phyloP scores from a whole-genome alignment of 1,284 basidiomycete genomes.

The Erythrobasidium hasegawianum region DNA sequence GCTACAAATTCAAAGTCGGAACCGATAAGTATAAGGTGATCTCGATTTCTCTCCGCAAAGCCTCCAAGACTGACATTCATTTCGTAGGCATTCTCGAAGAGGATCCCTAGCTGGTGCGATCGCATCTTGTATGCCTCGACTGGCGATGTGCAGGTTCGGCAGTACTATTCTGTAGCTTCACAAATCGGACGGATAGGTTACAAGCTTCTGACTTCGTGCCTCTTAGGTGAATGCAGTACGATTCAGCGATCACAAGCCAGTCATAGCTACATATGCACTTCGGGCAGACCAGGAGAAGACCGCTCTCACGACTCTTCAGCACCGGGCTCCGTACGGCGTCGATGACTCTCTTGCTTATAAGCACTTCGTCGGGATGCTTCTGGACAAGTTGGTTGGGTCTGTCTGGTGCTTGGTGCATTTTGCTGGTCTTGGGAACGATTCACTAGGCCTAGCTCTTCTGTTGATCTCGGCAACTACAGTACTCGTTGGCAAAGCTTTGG shows the following conservation, averaged over 20 bases:
- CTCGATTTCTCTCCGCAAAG: too few relatives aligned
- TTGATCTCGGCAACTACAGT: not conserved
- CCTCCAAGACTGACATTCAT: not conserved
- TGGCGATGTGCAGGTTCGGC: not conserved
- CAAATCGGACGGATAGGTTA: slow-evolving; percentile 5
- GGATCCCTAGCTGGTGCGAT: slow-evolving; percentile 91
- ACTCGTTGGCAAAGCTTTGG: not conserved
- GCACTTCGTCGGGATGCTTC: slow-evolving; percentile 59
- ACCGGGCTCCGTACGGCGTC: slow-evolving; percentile 40
- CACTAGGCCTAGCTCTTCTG: slow-evolving; percentile 7
- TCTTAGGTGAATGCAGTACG: too few relatives aligned
- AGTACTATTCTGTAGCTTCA: not conserved
- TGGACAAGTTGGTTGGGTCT: slow-evolving; percentile 70
- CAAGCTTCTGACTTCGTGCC: too few relatives aligned
- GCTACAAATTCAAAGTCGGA: slow-evolving; percentile 79
- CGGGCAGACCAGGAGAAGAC: slow-evolving; percentile 51
- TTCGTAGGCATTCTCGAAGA: slow-evolving; percentile 53
- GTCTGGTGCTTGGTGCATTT: slow-evolving; percentile 68
- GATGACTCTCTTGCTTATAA: slow-evolving; percentile 55
- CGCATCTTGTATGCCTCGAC: slow-evolving; percentile 77
- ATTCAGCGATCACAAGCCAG: slow-evolving; percentile 15
- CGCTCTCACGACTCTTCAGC: slow-evolving; percentile 35
- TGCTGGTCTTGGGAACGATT: slow-evolving; percentile 65
- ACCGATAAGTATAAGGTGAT: slow-evolving; percentile 70
- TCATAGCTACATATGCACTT: slow-evolving; percentile 49